Base-by-base conservation (phyloP, 2,329 filamentous ascomycete species). In the Diaporthe vexans region DNA sequence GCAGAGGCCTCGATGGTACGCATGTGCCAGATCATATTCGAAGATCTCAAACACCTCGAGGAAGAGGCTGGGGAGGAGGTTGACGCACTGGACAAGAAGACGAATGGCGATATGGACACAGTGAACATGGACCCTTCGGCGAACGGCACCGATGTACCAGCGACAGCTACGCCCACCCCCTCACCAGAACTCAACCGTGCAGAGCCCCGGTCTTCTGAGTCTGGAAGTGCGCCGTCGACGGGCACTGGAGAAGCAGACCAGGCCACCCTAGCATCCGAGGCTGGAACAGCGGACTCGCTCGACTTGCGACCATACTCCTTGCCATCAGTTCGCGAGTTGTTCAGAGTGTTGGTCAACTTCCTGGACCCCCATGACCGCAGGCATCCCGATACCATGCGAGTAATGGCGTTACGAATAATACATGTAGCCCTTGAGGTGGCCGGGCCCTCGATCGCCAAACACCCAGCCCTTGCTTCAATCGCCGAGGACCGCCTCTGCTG, bases 21-120 rank as follows among this genome's bases (percentile, higher is more conserved):
- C 78, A 99, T 99, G 97, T 98, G 97, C 81, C 97, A 99, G 84
- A 95, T 98, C 77, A 98, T 99, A 79, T 99, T 99, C 81, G 94
- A 95, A 83, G 92, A 97, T 75, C 86, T 99, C 70, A 98, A 97
- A 82, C 92, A 95, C 77, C 86, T 98, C 10, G 94, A 97, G 79
- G 89, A 94, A 61, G 93, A 95, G 80, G 90, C 92, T 29, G 91
- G 91, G 17, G 90, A 93, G 51, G 91, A 94, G 76, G 84, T 90
- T 9, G 90, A 92, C 48, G 89, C 89, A 4, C 83, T 94, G 73
- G 93, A 95, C 73, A 90, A 90, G 78, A 88, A 90, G 80, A 89
- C 90, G 10, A 91, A 92, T 76, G 90, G 91, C 29, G 91, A 94
- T 76, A 91, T 93, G 83, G 92, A 94, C 76, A 91, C 89, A 61